phyloP scores from a whole-genome alignment of 768 basidiomycete species.

The Boletus eberwhitei region DNA sequence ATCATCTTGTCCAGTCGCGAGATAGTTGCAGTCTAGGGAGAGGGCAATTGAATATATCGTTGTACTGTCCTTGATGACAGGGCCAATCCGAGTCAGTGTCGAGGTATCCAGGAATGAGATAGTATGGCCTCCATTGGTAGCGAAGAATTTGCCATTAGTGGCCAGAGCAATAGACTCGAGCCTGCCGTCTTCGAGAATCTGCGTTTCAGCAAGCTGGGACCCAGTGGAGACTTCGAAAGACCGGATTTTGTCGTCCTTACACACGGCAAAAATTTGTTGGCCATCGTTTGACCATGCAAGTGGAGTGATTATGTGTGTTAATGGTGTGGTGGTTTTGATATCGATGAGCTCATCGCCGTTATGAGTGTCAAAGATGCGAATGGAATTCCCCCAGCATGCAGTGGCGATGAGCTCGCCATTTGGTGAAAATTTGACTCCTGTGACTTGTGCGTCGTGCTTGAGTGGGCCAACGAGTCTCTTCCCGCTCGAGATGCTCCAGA shows the following conservation, averaged over 20 bases:
- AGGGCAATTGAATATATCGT: not conserved
- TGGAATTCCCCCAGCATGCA: rapidly evolving
- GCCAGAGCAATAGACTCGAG: not conserved
- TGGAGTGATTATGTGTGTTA: not conserved
- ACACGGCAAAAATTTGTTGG: not conserved
- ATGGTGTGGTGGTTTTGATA: too few species aligned
- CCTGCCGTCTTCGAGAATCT: not conserved
- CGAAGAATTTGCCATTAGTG: not conserved
- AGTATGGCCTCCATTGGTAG: too few species aligned
- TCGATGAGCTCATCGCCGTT: not conserved
- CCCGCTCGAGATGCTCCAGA: too few species aligned
- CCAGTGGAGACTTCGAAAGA: not conserved
- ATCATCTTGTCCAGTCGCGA: not conserved
- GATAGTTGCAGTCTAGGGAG: not conserved
- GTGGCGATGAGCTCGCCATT: not conserved
- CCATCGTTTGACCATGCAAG: not conserved
- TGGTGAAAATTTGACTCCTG: too few species aligned
- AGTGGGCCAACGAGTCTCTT: not conserved
- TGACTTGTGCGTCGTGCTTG: not conserved
- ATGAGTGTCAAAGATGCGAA: not conserved
- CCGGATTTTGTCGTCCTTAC: not conserved
- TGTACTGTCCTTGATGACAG: not conserved
- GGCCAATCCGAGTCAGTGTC: not conserved
- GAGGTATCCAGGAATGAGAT: not conserved
- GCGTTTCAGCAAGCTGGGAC: not conserved